A percentile compares a stretch with the other conserved stretches of the same genome.
Conservation (phyloP, 495 filamentous ascomycete species). For the Elasticomyces elasticus region DNA sequence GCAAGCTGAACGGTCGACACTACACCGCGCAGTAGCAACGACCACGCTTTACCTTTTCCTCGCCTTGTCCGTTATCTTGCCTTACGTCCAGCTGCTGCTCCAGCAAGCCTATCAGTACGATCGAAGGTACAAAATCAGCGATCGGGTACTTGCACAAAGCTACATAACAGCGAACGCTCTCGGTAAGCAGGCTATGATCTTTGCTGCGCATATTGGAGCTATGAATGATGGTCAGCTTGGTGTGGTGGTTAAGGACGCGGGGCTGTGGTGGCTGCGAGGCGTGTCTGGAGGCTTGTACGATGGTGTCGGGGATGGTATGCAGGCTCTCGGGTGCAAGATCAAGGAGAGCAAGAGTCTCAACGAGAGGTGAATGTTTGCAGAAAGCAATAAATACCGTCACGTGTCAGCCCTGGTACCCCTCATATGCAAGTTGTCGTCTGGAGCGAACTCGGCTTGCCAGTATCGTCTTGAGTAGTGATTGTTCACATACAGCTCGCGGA, state of each 20-base stretch:
- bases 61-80: constrained; percentile 45
- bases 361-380: not conserved
- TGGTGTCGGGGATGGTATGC: constrained; percentile 52
- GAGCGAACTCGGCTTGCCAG: not conserved
- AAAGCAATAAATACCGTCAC: not conserved
- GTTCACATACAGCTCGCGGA: not conserved
- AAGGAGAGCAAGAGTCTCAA: not conserved
- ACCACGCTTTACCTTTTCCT: constrained; percentile 49
- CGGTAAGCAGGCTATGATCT: constrained; percentile 40
- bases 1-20: constrained; percentile 34
- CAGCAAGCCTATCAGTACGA: constrained; percentile 49
- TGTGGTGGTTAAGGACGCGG: constrained; percentile 39
- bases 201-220: constrained; percentile 41
- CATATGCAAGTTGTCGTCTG: not conserved
- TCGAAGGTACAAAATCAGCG: constrained; percentile 50
- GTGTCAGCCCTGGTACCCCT: not conserved
- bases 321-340: constrained; percentile 11
- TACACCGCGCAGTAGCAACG: constrained; percentile 50
- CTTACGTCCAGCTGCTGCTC: constrained; percentile 48
- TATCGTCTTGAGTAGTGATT: not conserved
- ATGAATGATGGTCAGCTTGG: constrained; percentile 51
- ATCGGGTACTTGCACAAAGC: constrained; percentile 41
- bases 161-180: constrained; percentile 44
- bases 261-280: constrained; percentile 48
- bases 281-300: constrained; percentile 55